Percentiles rank a stretch among this genome's conserved stretches.
These are phyloP conservation scores for Cornus controversa DNA, from an alignment of 148 eudicot genomes.

Conservation along the genomic window DNA sequence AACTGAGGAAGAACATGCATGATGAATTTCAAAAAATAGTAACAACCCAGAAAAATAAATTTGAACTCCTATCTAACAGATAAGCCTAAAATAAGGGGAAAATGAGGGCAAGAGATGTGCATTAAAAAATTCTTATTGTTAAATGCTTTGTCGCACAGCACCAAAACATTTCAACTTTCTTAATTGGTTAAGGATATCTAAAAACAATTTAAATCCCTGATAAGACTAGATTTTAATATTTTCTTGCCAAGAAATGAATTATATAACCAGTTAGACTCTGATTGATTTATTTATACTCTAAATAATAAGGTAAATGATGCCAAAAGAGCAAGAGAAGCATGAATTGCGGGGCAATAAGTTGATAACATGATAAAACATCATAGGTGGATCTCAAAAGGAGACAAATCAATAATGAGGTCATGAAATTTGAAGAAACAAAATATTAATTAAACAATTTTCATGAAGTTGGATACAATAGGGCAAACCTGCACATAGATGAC, in stretches of 20 bases:
- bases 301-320: not conserved
- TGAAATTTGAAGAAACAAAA: not conserved
- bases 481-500: conserved; percentile 82
- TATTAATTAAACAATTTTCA: not conserved
- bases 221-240: not conserved
- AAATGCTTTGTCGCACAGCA: not conserved
- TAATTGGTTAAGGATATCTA: not conserved
- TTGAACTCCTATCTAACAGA: too few relatives aligned
- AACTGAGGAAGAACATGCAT: too few relatives aligned
- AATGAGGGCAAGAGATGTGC: not conserved
- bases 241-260: not conserved
- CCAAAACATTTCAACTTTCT: not conserved
- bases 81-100: not conserved
- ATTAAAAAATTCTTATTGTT: not conserved
- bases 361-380: conserved; percentile 3
- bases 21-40: too few relatives aligned
- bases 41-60: too few relatives aligned
- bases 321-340: not conserved
- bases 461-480: not conserved
- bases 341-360: not conserved
- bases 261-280: not conserved
- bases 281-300: not conserved
- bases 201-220: not conserved
- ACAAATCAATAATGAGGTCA: not conserved
- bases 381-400: not conserved